Evolutionary conservation across 1,284 basidiomycete genomes (phyloP).

Genomic region (Ustilago tritici): DNA sequence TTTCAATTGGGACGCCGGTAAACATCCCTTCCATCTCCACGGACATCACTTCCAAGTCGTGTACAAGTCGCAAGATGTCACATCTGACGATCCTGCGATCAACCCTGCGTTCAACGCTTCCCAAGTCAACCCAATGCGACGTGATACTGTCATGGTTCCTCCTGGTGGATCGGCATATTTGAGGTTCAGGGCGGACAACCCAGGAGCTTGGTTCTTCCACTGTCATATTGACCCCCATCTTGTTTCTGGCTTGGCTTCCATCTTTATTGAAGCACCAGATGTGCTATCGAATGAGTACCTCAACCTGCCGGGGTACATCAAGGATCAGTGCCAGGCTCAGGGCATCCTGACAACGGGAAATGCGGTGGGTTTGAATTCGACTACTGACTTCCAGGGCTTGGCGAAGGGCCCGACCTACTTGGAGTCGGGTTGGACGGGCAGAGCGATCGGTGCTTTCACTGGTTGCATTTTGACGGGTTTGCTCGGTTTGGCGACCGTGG

Average conservation of each 20-base stretch:
- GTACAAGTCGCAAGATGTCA: constrained; percentile 79
- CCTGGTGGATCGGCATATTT: constrained; percentile 58
- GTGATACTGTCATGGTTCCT: constrained; percentile 70
- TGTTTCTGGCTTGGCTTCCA: constrained; percentile 79
- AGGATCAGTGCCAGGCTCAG: constrained; percentile 79
- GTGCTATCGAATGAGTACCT: constrained; percentile 70
- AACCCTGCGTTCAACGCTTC: constrained; percentile 86
- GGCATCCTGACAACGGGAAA: constrained; percentile 72
- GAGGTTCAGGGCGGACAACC: constrained; percentile 59
- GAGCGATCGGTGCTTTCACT: constrained; percentile 80
- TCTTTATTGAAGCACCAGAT: constrained; percentile 81
- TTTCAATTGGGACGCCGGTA: constrained; percentile 68
- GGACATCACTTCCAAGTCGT: constrained; percentile 70
- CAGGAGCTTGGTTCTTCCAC: constrained; percentile 62
- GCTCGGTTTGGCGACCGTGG: constrained; percentile 81
- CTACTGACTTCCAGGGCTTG: constrained; percentile 53
- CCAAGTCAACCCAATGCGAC: constrained; percentile 69
- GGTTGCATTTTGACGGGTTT: constrained; percentile 86
- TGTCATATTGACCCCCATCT: constrained; percentile 64
- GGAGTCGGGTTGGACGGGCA: constrained; percentile 56
- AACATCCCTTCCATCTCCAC: constrained; percentile 46
- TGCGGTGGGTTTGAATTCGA: constrained; percentile 63
- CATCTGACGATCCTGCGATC: constrained; percentile 79
- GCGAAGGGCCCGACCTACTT: constrained; percentile 43
- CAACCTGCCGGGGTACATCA: constrained; percentile 74